Percentiles rank a stretch among this genome's conserved stretches.
These are phyloP conservation scores for Maudiozyma bulderi DNA, from an alignment of 805 yeast genomes.

Conservation along the genomic window DNA sequence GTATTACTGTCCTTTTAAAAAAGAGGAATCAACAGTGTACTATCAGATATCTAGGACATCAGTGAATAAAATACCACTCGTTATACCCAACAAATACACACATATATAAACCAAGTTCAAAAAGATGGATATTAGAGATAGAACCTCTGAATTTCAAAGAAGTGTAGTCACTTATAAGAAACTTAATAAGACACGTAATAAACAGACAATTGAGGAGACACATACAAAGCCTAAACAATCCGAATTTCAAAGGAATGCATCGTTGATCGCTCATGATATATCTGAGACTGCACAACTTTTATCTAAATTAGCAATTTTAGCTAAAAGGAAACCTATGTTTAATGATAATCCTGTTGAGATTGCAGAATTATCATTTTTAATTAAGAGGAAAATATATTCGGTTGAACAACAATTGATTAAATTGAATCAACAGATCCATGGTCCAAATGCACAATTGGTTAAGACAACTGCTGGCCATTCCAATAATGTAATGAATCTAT, in stretches of 20 bases:
- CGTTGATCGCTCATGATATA: constrained; percentile 79
- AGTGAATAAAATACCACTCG: background rate
- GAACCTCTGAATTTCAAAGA: constrained; percentile 88
- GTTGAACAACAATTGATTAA: constrained; percentile 79
- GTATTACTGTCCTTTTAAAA: too few species aligned
- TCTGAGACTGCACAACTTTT: constrained; percentile 75
- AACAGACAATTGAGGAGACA: constrained; percentile 10
- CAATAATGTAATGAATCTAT: constrained; percentile 74
- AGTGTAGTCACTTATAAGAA: constrained; percentile 73
- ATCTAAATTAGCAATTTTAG: constrained; percentile 69
- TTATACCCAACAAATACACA: background rate
- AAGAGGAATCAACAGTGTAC: too few species aligned
- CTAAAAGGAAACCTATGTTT: constrained; percentile 81
- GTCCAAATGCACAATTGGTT: background rate
- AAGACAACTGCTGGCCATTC: constrained; percentile 39
- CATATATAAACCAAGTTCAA: background rate
- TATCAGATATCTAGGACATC: background rate
- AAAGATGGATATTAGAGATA: constrained; percentile 46
- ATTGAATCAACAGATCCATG: constrained; percentile 45
- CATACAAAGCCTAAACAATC: constrained; percentile 22
- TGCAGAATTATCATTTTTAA: constrained; percentile 78
- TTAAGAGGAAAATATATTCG: constrained; percentile 35
- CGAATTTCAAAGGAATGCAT: constrained; percentile 63
- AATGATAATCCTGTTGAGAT: constrained; percentile 93
- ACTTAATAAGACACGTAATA: constrained; percentile 51